phyloP scores from a whole-genome alignment of 1,284 basidiomycete species.

The Hymenochaete sp. region DNA sequence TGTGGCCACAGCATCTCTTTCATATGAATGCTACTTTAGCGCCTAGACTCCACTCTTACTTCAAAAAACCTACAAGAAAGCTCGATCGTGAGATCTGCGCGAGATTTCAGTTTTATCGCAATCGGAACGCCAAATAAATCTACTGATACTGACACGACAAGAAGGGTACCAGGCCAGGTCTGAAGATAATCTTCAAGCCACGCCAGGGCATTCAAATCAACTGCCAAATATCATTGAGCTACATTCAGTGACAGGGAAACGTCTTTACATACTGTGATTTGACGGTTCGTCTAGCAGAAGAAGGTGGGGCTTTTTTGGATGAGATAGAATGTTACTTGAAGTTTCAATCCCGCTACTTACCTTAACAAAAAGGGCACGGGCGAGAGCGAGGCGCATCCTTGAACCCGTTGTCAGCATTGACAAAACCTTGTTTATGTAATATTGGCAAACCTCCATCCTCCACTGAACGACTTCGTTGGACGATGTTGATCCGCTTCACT shows the following conservation, averaged over 20 bases:
- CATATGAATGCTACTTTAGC: slow-evolving; percentile 10
- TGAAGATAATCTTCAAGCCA: slow-evolving; percentile 96
- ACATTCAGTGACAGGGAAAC: slow-evolving; percentile 4
- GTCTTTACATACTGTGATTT: slow-evolving; percentile 69
- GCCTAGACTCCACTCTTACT: background rate
- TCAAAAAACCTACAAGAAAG: slow-evolving; percentile 66
- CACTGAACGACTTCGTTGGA: slow-evolving; percentile 86
- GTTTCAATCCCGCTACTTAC: slow-evolving; percentile 29
- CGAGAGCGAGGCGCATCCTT: slow-evolving; percentile 79
- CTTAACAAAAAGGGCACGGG: slow-evolving; percentile 92
- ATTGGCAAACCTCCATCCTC: slow-evolving; percentile 78
- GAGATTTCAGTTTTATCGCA: slow-evolving; percentile 10
- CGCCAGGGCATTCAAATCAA: slow-evolving; percentile 76
- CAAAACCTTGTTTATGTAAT: background rate
- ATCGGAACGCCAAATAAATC: background rate
- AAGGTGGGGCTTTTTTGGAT: slow-evolving; percentile 49
- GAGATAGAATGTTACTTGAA: slow-evolving; percentile 2
- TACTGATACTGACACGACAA: slow-evolving; percentile 72
- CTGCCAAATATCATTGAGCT: slow-evolving; percentile 25
- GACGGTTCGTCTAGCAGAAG: slow-evolving; percentile 93
- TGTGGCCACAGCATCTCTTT: slow-evolving; percentile 85
- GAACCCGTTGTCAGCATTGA: background rate
- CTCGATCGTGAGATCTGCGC: slow-evolving; percentile 90
- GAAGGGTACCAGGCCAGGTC: slow-evolving; percentile 89
- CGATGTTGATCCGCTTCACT: slow-evolving; percentile 78